Conservation (phyloP, 148 eudicot species). For the Chenopodium album region DNA sequence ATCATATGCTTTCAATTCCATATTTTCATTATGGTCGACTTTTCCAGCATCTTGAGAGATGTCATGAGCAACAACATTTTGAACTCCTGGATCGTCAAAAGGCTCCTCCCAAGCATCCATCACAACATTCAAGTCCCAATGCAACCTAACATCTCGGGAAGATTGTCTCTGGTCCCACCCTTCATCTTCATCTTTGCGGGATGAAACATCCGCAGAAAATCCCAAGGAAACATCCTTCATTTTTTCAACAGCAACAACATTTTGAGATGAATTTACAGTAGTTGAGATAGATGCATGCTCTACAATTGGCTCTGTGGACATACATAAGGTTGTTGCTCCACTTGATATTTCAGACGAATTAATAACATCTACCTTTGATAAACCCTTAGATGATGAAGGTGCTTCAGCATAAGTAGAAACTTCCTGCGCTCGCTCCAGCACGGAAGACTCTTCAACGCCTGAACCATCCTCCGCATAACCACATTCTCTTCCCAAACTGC, state of each 20-base stretch:
- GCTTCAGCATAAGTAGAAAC: constrained; percentile 16
- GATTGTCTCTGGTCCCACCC: constrained; percentile 22
- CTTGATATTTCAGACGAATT: constrained; percentile 28
- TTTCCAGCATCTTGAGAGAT: constrained; percentile 11
- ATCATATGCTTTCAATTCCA: constrained; percentile 12
- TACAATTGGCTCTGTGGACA: constrained; percentile 32
- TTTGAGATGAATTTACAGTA: constrained; percentile 26
- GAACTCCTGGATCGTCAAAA: constrained; percentile 26
- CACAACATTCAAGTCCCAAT: constrained; percentile 85
- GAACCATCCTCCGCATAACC: constrained; percentile 32
- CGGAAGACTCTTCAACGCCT: constrained; percentile 28
- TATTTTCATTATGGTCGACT: background rate
- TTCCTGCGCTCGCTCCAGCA: constrained; percentile 16
- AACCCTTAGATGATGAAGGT: constrained; percentile 18
- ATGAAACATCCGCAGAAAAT: constrained; percentile 25
- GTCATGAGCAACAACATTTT: constrained; percentile 18
- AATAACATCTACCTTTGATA: constrained; percentile 27
- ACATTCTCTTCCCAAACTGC: constrained; percentile 39
- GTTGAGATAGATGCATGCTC: constrained; percentile 26
- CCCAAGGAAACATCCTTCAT: constrained; percentile 16
- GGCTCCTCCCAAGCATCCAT: constrained; percentile 87
- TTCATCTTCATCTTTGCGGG: constrained; percentile 26
- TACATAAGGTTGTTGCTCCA: constrained; percentile 35
- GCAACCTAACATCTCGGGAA: constrained; percentile 45
- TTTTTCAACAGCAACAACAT: constrained; percentile 13